Conservation (phyloP, 768 basidiomycete genomes). For the Royoungia palumana region DNA sequence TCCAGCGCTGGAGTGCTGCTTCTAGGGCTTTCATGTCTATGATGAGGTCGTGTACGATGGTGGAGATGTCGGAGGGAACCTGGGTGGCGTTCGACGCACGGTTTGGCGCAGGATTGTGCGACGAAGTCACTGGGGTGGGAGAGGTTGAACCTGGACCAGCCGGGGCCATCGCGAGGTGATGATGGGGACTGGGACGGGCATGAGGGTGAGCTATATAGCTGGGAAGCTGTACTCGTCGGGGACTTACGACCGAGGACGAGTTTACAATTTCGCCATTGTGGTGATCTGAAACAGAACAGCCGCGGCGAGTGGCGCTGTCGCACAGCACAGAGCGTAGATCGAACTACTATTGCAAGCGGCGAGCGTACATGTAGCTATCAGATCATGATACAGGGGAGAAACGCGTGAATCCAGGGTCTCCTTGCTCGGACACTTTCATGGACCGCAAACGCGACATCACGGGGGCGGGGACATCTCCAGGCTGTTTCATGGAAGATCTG, state of each 20-base stretch:
- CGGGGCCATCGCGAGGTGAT: background rate
- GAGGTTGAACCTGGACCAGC: background rate
- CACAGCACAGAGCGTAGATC: slow-evolving; percentile 1
- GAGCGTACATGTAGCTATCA: too few species aligned
- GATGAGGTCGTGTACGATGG: slow-evolving; percentile 35
- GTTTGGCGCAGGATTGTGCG: too few species aligned
- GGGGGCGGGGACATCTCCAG: too few species aligned
- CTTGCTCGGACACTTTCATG: background rate
- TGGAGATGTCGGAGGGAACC: background rate
- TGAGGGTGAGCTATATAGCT: background rate
- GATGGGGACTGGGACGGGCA: background rate
- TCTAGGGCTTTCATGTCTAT: slow-evolving; percentile 82
- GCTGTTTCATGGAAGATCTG: background rate
- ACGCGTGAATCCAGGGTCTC: slow-evolving; percentile 5
- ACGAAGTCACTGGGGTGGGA: too few species aligned
- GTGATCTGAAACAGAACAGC: background rate
- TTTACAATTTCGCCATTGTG: too few species aligned
- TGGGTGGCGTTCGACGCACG: background rate
- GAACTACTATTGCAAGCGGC: background rate
- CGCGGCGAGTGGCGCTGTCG: background rate
- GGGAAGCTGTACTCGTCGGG: background rate
- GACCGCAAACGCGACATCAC: too few species aligned
- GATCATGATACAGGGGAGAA: slow-evolving; percentile 21
- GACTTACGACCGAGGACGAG: too few species aligned
- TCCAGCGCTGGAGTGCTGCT: slow-evolving; percentile 69